Conservation (phyloP, 768 basidiomycete species). For the Serendipita sp. region DNA sequence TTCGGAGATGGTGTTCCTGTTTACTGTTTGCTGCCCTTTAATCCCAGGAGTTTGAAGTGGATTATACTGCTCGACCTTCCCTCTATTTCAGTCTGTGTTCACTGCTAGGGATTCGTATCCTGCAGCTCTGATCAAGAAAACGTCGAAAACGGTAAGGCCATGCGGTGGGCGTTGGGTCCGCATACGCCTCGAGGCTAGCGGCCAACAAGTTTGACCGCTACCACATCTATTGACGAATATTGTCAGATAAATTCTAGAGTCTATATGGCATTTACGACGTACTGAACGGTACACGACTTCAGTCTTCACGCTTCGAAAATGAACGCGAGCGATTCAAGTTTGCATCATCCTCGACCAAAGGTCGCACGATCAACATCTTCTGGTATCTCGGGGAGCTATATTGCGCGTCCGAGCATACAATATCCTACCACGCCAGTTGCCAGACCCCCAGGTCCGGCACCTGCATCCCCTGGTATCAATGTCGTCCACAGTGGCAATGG, state of each 20-base stretch:
- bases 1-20: neutral
- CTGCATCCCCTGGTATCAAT: neutral
- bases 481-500: neutral
- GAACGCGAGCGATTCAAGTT: neutral
- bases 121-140: too few relatives aligned
- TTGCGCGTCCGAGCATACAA: neutral
- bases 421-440: neutral
- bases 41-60: too few relatives aligned
- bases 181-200: neutral
- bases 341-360: slow-evolving; percentile 3
- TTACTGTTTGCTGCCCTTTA: neutral
- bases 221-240: neutral
- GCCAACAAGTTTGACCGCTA: neutral
- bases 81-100: too few relatives aligned
- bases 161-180: neutral
- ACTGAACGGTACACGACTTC: neutral
- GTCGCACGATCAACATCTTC: neutral
- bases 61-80: too few relatives aligned
- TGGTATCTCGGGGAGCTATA: neutral
- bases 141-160: too few relatives aligned
- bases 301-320: neutral
- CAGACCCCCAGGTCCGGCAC: neutral
- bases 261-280: neutral
- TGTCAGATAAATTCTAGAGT: neutral
- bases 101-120: too few relatives aligned